Evolutionary conservation across 306 rosid genomes (phyloP), one percentile per base, ranked within the genome.

Genomic region (Phaseolus lunatus): DNA sequence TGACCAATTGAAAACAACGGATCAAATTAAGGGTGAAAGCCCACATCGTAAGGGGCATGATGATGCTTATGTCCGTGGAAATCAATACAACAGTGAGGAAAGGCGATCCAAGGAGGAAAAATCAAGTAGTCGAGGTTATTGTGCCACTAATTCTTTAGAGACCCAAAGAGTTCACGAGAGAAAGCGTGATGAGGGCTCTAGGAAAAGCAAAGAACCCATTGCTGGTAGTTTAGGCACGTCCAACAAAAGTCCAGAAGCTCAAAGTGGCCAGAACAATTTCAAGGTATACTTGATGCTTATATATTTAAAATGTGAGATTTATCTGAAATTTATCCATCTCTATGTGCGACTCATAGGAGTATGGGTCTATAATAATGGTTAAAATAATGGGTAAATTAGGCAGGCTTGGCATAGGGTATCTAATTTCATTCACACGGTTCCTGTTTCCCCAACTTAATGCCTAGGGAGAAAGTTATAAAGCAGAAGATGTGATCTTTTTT

Each of bases 1-100:
- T 73, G 97, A 92, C 80, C 96, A 83, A 50, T 74, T 88, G 71
- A 92, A 92, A 85, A 92, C 90, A 75, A 89, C 90, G 83, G 98
- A 89, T 72, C 86, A 86, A 80, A 71, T 78, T 78, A 96, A 80
- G 74, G 93, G 91, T 67, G 97, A 80, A 77, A 86, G 84, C 83
- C 78, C 83, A 64, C 91, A 85, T 77, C 90, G 76, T 72, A 88
- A 86, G 87, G 99, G 92, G 41, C 93, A 88, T 7, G 94, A 87
- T 62, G 96, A 95, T 85, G 71, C 82, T 64, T 82, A 78, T 78
- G 41, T 85, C 53, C 92, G 90, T 53, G 93, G 89, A 81, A 88
- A 86, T 82, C 96, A 90, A 56, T 78, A 82, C 70, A 73, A 78
- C 65, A 81, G 72, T 79, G 98, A 89, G 22, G 98, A 92, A 82